phyloP scores from a whole-genome alignment of 352 stramenopile species.

The Phytophthora sansomeana region DNA sequence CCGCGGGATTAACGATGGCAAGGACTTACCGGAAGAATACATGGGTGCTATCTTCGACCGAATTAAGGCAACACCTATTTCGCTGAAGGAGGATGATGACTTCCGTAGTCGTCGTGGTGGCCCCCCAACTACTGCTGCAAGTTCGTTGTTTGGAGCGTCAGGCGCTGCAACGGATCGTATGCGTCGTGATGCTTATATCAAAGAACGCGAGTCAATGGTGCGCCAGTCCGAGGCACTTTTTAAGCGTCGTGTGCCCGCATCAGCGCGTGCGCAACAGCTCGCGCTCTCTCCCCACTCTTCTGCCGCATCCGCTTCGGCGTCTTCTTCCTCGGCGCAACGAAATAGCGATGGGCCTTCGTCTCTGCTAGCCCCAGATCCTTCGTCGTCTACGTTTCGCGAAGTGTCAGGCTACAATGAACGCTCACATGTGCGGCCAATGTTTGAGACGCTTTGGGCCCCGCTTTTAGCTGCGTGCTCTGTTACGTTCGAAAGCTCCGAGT shows the following conservation, averaged over 20 bases:
- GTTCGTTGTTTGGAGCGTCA: constrained; percentile 72
- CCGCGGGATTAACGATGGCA: constrained; percentile 96
- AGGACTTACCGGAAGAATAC: constrained; percentile 95
- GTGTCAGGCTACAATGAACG: constrained; percentile 76
- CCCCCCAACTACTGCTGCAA: constrained; percentile 36
- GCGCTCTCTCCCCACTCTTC: constrained; percentile 19
- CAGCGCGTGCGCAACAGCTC: constrained; percentile 26
- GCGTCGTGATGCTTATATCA: constrained; percentile 85
- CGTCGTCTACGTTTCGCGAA: constrained; percentile 60
- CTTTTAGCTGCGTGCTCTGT: constrained; percentile 97
- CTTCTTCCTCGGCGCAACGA: constrained; percentile 17
- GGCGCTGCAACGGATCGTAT: constrained; percentile 66
- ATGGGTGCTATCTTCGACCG: constrained; percentile 95
- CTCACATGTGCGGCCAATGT: constrained; percentile 95
- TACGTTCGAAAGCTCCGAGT: constrained; percentile 95
- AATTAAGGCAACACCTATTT: constrained; percentile 96
- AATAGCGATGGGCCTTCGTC: constrained; percentile 26
- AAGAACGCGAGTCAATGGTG: constrained; percentile 87
- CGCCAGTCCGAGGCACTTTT: constrained; percentile 81
- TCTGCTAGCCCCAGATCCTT: constrained; percentile 34
- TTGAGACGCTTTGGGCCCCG: constrained; percentile 98
- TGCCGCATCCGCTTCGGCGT: constrained; percentile 1
- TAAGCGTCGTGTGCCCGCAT: constrained; percentile 62
- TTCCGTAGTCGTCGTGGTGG: constrained; percentile 48
- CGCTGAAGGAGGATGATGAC: constrained; percentile 97